Conservation (phyloP, 371 early-diverging fungal species). For the Conidiobolus incongruus region DNA sequence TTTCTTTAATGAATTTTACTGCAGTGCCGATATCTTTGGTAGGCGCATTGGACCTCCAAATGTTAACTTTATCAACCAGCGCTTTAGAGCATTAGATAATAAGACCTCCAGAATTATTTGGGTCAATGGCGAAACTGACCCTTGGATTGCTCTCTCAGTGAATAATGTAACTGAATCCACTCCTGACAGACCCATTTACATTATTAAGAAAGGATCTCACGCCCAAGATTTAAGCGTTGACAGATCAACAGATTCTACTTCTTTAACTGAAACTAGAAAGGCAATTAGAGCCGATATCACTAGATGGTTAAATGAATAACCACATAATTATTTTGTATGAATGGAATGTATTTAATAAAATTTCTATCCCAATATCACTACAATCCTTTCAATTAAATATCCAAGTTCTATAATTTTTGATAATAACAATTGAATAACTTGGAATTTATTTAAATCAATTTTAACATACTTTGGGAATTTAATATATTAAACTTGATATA, state of each 20-base stretch:
- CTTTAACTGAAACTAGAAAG: conserved; percentile 1
- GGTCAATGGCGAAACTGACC: neutral
- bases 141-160: neutral
- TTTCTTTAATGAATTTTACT: conserved; percentile 1
- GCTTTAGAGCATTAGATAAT: conserved; percentile 22
- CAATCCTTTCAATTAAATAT: too few relatives aligned
- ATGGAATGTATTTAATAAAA: too few relatives aligned
- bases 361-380: too few relatives aligned
- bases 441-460: too few relatives aligned
- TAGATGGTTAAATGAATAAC: conserved; percentile 22
- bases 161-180: conserved; percentile 5
- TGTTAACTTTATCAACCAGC: conserved; percentile 14
- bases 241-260: conserved; percentile 1
- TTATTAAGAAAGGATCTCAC: conserved; percentile 6
- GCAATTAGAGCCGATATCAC: conserved; percentile 47
- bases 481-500: too few relatives aligned
- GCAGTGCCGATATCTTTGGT: neutral
- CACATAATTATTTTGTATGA: too few relatives aligned
- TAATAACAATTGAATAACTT: too few relatives aligned
- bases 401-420: too few relatives aligned
- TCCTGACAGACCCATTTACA: neutral
- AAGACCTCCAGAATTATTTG: conserved; percentile 10
- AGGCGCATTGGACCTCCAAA: conserved; percentile 11
- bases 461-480: too few relatives aligned
- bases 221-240: conserved; percentile 4